phyloP scores from a whole-genome alignment of 148 eudicot genomes.

The Cornus suecica region DNA sequence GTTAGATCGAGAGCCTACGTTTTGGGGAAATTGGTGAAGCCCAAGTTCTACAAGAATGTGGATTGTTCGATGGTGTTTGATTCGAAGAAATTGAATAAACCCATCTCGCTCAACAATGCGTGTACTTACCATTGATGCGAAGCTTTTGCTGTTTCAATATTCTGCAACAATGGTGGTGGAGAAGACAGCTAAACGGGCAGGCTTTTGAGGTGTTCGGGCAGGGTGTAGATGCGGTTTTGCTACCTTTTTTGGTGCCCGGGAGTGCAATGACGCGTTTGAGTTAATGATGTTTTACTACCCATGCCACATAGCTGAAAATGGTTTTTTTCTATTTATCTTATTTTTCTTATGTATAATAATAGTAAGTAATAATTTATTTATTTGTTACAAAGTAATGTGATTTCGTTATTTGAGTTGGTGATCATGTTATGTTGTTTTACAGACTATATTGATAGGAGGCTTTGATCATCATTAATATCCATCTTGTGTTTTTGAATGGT shows the following conservation, averaged over 20 bases:
- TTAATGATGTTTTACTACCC: neutral
- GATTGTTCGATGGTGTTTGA: slow-evolving; percentile 47
- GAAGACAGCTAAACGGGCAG: neutral
- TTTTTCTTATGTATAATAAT: no score
- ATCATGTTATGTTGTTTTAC: no score
- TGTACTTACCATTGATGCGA: slow-evolving; percentile 52
- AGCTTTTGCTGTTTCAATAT: neutral
- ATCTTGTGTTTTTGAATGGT: no score
- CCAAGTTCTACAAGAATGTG: slow-evolving; percentile 52
- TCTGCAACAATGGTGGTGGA: neutral
- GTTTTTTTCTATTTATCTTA: no score
- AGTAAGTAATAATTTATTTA: no score
- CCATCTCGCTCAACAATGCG: slow-evolving; percentile 56
- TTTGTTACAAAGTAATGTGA: neutral
- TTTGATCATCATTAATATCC: neutral
- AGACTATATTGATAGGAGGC: neutral
- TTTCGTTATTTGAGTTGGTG: neutral
- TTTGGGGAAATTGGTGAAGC: slow-evolving; percentile 73
- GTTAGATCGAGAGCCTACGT: slow-evolving; percentile 75
- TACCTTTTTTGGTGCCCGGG: neutral
- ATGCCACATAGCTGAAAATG: neutral
- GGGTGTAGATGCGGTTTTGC: neutral
- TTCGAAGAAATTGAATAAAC: slow-evolving; percentile 38
- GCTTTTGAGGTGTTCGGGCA: neutral
- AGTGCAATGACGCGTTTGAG: neutral